Evolutionary conservation across 768 basidiomycete genomes (phyloP), one percentile per base, ranked within the genome.

Genomic region (Psilocybe subaeruginosa): DNA sequence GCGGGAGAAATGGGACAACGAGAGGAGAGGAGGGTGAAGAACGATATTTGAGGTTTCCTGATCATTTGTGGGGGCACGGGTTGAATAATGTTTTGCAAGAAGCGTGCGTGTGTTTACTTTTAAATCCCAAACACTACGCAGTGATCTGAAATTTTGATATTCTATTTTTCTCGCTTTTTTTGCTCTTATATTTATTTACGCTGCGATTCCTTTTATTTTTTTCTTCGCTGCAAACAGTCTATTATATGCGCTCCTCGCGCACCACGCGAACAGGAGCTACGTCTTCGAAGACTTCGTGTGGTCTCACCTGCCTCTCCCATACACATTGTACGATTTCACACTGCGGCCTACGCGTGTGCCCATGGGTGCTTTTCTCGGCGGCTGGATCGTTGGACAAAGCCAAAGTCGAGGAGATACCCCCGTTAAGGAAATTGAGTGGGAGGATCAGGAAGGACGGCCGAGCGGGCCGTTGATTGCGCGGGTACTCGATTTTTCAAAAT

Each of bases 271-370:
- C 61, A 73, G 85, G 12, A 81, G 83, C 0, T 88, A 80, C 58
- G 86, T 88, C 1, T 89, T 88, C 59, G 83, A 86, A 60, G 85
- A 87, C 66, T 87, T 86, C 59, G 78, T 77, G 37, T 88, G 85
- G 85, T 86, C 86, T 0, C 82, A 80, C 51, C 63, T 75, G 0
- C 81, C 85, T 2, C 70, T 85, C 31, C 81, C 81, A 3, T 87
- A 83, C 69, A 82, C 84, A 2, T 54, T 86, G 0, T 85, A 86
- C 61, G 83, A 82, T 62, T 79, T 83, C 57, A 75, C 81, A 0
- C 74, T 87, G 56, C 78, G 85, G 19, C 80, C 83, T 3, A 74
- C 80, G 0, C 75, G 76, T 3, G 77, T 87, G 49, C 88, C 88
- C 0, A 67, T 88, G 43, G 85, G 86, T 49, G 84, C 87, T 1